Conservation (phyloP, 179 eudicot species). For the Nepenthes alata region DNA sequence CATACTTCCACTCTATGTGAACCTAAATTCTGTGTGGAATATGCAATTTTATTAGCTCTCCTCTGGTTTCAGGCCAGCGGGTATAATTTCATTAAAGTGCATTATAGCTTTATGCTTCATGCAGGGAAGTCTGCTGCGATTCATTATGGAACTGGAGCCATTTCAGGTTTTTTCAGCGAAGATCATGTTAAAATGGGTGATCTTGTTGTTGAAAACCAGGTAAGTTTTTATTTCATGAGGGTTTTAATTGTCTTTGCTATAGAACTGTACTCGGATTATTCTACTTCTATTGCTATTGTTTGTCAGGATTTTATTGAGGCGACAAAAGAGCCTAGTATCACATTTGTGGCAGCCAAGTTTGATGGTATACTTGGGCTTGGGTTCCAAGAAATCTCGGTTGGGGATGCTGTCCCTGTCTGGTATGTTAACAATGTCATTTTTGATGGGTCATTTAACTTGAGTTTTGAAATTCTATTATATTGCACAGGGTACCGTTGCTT, state of each 20-base stretch:
- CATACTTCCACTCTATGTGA: too few relatives aligned
- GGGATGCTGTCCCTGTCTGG: conserved; percentile 74
- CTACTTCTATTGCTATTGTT: background rate
- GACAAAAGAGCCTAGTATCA: conserved; percentile 56
- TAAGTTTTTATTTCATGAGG: conserved; percentile 14
- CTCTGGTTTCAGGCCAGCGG: too few relatives aligned
- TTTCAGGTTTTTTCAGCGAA: conserved; percentile 76
- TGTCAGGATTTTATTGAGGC: conserved; percentile 76
- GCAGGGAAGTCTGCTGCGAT: conserved; percentile 60
- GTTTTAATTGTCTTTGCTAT: background rate
- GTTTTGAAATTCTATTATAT: background rate
- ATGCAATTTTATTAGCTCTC: too few relatives aligned
- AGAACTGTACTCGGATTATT: background rate
- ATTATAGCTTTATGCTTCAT: background rate
- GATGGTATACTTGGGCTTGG: conserved; percentile 96
- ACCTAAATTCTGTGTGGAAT: too few relatives aligned
- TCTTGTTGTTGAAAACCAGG: conserved; percentile 67
- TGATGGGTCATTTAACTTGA: background rate
- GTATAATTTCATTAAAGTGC: too few relatives aligned
- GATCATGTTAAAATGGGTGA: conserved; percentile 67
- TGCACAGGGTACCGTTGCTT: background rate
- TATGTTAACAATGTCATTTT: conserved; percentile 16
- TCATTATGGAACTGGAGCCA: conserved; percentile 72
- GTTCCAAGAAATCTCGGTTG: conserved; percentile 80
- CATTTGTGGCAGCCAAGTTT: conserved; percentile 64